Base-by-base conservation (phyloP, 1,284 basidiomycete genomes). In the Vanrija humicola region DNA sequence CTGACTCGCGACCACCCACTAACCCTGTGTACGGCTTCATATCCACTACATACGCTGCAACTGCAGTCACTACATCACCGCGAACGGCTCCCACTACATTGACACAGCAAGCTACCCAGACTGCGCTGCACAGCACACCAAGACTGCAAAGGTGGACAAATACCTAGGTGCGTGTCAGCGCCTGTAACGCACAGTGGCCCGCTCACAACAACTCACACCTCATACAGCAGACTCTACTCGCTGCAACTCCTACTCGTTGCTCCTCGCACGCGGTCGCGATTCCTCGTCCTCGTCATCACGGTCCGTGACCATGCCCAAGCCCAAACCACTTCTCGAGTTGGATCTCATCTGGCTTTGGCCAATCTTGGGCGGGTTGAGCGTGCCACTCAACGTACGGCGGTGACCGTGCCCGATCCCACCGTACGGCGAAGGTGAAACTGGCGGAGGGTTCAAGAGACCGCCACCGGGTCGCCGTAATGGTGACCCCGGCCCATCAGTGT, bases 391-490 rank as follows among this genome's bases (percentile, higher is more conserved):
- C 8, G 55, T 62, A 19, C 67, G 46, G 10, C 65, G 38, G n/a
- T 51, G 49, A 15, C 48, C 58, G n/a, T 45, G 43, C 6, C 49
- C 49, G 26, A 38, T 28, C n/a, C n/a, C 47, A 42, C 66, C 64
- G 39, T 66, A 70, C 19, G 68, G 64, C 18, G 65, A 67, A 0
- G 71, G 67, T 9, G 62, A 64, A 26, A 69, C 46, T 29, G 63
- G 65, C 38, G 64, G 62, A 6, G 65, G 62, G 6, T 65, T 65
- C 10, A 66, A 38, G 15, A 70, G 43, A 3, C 55, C 58, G 43
- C 62, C 54, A 14, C 69, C 61, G 55, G 66, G 66, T 19, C 63
- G 45, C 9, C 55, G 53, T 16, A 54, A 55, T 5, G 62, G 62
- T 16, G 55, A 54, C 10, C 44, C 46, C 14, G 59, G 62, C 14